phyloP scores from a whole-genome alignment of 2,329 filamentous ascomycete species.

The Diaporthe sp. region DNA sequence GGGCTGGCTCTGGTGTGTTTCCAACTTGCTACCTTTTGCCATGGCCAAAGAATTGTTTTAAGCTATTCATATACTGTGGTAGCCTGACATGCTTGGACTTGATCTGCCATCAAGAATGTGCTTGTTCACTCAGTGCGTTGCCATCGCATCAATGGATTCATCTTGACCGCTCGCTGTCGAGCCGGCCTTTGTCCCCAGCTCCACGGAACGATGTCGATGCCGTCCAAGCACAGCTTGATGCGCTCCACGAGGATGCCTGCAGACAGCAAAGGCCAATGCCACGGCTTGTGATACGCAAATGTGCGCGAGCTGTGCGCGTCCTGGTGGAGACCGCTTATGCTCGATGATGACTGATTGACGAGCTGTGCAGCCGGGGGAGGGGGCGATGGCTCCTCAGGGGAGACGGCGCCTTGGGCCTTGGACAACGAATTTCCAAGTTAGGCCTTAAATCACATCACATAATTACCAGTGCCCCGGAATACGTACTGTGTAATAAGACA shows the following conservation, averaged over 20 bases:
- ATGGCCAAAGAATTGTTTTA: not conserved
- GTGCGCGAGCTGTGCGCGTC: constrained; percentile 30
- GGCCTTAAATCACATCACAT: constrained; percentile 29
- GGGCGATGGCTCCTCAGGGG: constrained; percentile 27
- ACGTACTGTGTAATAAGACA: constrained; percentile 24
- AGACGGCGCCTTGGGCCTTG: not conserved
- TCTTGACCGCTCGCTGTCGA: constrained; percentile 24
- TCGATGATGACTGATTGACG: constrained; percentile 34
- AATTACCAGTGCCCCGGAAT: constrained; percentile 6
- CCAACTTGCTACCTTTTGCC: constrained; percentile 24
- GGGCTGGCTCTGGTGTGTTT: constrained; percentile 30
- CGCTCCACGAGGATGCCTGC: constrained; percentile 26
- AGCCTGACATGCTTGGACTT: not conserved
- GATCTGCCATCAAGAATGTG: constrained; percentile 3
- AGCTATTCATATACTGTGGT: not conserved
- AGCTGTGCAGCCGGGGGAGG: constrained; percentile 15
- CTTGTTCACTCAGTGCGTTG: constrained; percentile 8
- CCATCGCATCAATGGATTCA: constrained; percentile 5
- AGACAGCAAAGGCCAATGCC: constrained; percentile 25
- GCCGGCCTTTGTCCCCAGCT: constrained; percentile 11
- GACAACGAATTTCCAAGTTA: constrained; percentile 21
- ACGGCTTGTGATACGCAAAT: constrained; percentile 15
- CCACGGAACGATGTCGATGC: not conserved
- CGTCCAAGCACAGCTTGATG: constrained; percentile 24
- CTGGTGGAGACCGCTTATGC: constrained; percentile 22